Evolutionary conservation across 495 filamentous ascomycete genomes (phyloP).

Genomic region (Penicillium egyptiacum): DNA sequence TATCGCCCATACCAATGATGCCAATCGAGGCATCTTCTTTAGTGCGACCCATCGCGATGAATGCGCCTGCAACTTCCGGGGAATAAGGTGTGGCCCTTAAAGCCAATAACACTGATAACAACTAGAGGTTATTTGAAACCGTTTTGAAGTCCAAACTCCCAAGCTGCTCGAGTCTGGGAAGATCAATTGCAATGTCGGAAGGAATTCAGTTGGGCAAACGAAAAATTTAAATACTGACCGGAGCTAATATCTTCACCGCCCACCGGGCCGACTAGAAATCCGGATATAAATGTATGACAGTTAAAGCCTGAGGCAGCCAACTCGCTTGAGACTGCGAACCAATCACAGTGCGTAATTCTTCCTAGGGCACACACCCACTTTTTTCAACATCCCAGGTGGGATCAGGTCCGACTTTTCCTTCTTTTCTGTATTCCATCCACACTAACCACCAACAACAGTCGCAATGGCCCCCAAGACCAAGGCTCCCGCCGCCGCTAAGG

Average conservation of each 20-base stretch:
- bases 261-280: slow-evolving; percentile 35
- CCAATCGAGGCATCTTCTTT: slow-evolving; percentile 74
- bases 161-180: slow-evolving; percentile 14
- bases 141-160: not conserved
- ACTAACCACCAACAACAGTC: slow-evolving; percentile 40
- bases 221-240: slow-evolving; percentile 42
- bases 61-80: not conserved
- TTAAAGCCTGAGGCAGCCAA: slow-evolving; percentile 17
- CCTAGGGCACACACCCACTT: slow-evolving; percentile 51
- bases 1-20: slow-evolving; percentile 98
- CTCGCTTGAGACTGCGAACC: slow-evolving; percentile 38
- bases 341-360: slow-evolving; percentile 27
- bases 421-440: slow-evolving; percentile 47
- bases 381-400: slow-evolving; percentile 25
- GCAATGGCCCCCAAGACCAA: slow-evolving; percentile 82
- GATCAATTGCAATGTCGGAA: slow-evolving; percentile 20
- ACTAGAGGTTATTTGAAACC: not conserved
- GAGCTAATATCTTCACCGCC: slow-evolving; percentile 30
- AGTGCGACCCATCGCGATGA: slow-evolving; percentile 38
- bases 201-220: slow-evolving; percentile 5
- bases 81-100: not conserved
- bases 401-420: slow-evolving; percentile 23
- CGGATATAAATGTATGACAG: slow-evolving; percentile 6
- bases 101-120: not conserved
- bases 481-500: slow-evolving; percentile 69